Evolutionary conservation across 768 basidiomycete species (phyloP).

Genomic region (Leccinum longicurvipes): DNA sequence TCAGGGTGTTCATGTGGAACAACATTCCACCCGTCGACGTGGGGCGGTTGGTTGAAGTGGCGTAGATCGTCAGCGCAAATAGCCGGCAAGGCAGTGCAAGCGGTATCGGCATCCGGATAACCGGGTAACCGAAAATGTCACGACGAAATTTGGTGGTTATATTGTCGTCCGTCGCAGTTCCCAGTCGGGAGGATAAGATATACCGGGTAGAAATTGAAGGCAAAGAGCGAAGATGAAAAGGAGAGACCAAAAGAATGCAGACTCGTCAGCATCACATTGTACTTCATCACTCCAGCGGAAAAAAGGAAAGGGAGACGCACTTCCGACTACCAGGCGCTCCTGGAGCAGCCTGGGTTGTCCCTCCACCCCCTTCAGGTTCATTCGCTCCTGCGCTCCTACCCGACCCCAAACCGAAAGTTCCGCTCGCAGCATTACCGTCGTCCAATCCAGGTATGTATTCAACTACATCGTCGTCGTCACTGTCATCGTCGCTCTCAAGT

Average conservation of each 20-base stretch:
- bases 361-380: slow-evolving; percentile 7
- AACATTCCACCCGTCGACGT: slow-evolving; percentile 6
- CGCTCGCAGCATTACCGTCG: neutral
- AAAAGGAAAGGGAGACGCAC: slow-evolving; percentile 18
- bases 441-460: slow-evolving; percentile 21
- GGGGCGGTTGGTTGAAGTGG: slow-evolving; percentile 1
- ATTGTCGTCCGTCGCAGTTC: neutral
- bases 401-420: neutral
- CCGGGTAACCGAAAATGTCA: slow-evolving; percentile 7
- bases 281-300: neutral
- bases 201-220: neutral
- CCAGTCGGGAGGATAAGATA: neutral
- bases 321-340: slow-evolving; percentile 23
- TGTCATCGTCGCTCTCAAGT: slow-evolving; percentile 29
- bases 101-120: slow-evolving; percentile 9
- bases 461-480: slow-evolving; percentile 28
- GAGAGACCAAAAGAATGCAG: neutral
- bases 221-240: neutral
- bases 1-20: slow-evolving; percentile 4
- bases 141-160: neutral
- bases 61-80: neutral
- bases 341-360: slow-evolving; percentile 3
- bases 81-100: slow-evolving; percentile 17
- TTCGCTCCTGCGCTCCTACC: neutral
- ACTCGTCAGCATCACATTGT: slow-evolving; percentile 12